Conservation (phyloP, 2,329 filamentous ascomycete genomes). For the Tolypocladium tundrense region DNA sequence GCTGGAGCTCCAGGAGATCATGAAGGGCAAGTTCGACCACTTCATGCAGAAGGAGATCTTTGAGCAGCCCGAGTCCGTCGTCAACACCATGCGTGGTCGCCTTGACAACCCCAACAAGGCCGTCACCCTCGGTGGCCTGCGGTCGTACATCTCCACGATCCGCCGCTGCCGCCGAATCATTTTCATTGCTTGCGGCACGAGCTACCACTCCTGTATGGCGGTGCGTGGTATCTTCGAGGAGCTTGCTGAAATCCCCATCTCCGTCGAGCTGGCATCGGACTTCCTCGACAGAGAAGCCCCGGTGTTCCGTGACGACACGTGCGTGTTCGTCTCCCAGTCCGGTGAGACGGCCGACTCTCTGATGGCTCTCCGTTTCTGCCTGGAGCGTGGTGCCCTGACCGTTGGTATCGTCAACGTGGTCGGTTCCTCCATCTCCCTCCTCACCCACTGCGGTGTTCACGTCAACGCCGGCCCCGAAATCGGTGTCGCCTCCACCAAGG, state of each 20-base stretch:
- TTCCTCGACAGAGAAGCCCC: conserved; percentile 95
- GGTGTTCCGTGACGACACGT: conserved; percentile 98
- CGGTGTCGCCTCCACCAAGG: conserved; percentile 97
- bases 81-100: conserved; percentile 99
- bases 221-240: conserved; percentile 97
- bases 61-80: conserved; percentile 96
- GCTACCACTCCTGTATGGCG: conserved; percentile 98
- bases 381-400: conserved; percentile 93
- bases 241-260: conserved; percentile 93
- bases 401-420: conserved; percentile 99
- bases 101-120: conserved; percentile 88
- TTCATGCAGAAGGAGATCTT: conserved; percentile 99
- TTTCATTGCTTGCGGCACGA: conserved; percentile 97
- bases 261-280: conserved; percentile 93
- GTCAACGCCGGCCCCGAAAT: conserved; percentile 99
- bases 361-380: conserved; percentile 92
- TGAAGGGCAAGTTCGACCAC: conserved; percentile 99
- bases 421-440: conserved; percentile 94
- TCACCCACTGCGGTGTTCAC: conserved; percentile 99
- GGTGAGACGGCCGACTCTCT: conserved; percentile 97
- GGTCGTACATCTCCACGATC: conserved; percentile 94
- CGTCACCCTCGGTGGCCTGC: conserved; percentile 89
- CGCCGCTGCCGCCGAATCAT: conserved; percentile 94
- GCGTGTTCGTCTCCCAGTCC: conserved; percentile 97
- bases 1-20: conserved; percentile 98